Evolutionary conservation across 2,329 filamentous ascomycete species (phyloP).

Genomic region (Westerdykella sp.): DNA sequence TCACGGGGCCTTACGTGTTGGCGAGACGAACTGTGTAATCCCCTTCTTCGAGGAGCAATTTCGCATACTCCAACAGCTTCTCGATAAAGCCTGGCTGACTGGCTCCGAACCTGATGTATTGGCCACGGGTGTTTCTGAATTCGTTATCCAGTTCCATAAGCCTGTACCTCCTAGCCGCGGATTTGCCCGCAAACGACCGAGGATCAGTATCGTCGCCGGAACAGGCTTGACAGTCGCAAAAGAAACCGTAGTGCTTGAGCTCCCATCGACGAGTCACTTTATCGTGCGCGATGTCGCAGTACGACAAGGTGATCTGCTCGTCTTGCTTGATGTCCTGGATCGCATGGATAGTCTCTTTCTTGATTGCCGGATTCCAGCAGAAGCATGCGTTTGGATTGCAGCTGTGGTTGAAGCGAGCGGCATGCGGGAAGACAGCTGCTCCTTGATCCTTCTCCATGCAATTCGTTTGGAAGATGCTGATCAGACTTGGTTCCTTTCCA

Average conservation of each 20-base stretch:
- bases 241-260: slow-evolving; percentile 34
- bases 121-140: slow-evolving; percentile 14
- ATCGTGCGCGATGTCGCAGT: slow-evolving; percentile 32
- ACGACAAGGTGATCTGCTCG: slow-evolving; percentile 36
- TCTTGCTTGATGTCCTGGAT: slow-evolving; percentile 29
- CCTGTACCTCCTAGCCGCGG: slow-evolving; percentile 26
- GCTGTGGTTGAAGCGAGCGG: slow-evolving; percentile 39
- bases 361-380: slow-evolving; percentile 27
- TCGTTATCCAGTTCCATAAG: slow-evolving; percentile 32
- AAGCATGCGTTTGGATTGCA: slow-evolving; percentile 39
- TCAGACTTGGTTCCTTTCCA: slow-evolving; percentile 13
- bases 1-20: slow-evolving; percentile 16
- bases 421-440: slow-evolving; percentile 32
- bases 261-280: slow-evolving; percentile 25
- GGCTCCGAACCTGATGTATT: slow-evolving; percentile 9
- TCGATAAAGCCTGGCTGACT: slow-evolving; percentile 11
- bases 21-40: slow-evolving; percentile 20
- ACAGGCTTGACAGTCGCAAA: slow-evolving; percentile 36
- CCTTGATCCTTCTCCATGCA: slow-evolving; percentile 33
- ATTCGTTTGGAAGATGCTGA: slow-evolving; percentile 39
- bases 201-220: slow-evolving; percentile 24
- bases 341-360: slow-evolving; percentile 30
- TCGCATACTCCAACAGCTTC: slow-evolving; percentile 24
- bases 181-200: slow-evolving; percentile 18
- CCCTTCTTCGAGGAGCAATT: slow-evolving; percentile 22